These are phyloP conservation scores for Pezizomycotina sp. DNA, from an alignment of 2,329 filamentous ascomycete genomes.

Conservation along the genomic window DNA sequence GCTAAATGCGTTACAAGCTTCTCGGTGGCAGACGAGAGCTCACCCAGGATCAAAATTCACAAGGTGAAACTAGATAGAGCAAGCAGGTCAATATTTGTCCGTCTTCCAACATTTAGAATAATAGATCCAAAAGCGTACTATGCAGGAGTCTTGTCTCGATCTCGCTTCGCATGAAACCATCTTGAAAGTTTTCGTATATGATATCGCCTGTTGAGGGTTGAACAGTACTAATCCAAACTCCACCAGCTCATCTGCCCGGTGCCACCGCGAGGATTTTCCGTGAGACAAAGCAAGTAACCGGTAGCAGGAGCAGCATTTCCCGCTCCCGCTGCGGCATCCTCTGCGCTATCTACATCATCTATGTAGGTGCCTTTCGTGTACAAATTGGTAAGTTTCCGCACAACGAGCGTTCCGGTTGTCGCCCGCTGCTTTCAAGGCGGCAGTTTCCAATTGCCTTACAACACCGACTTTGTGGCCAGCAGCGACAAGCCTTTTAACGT, in stretches of 20 bases:
- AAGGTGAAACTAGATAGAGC: slow-evolving; percentile 48
- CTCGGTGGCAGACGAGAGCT: slow-evolving; percentile 76
- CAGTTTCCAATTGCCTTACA: slow-evolving; percentile 85
- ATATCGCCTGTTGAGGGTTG: slow-evolving; percentile 93
- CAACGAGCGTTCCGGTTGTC: slow-evolving; percentile 89
- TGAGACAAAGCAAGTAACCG: slow-evolving; percentile 87
- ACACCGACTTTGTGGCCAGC: slow-evolving; percentile 94
- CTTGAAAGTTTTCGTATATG: slow-evolving; percentile 88
- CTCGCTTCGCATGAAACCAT: slow-evolving; percentile 93
- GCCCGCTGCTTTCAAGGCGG: slow-evolving; percentile 83
- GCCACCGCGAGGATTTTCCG: slow-evolving; percentile 63
- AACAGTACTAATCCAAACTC: slow-evolving; percentile 77
- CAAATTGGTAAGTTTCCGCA: slow-evolving; percentile 81
- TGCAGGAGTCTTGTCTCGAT: slow-evolving; percentile 90
- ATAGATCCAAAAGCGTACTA: slow-evolving; percentile 29
- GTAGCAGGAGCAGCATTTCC: slow-evolving; percentile 46
- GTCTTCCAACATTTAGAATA: background rate
- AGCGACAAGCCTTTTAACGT: slow-evolving; percentile 79
- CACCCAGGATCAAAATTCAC: slow-evolving; percentile 88
- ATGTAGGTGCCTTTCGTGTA: slow-evolving; percentile 98
- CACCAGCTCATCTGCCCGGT: slow-evolving; percentile 85
- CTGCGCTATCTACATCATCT: slow-evolving; percentile 73
- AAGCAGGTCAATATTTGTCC: no score
- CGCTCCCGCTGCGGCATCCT: slow-evolving; percentile 33
- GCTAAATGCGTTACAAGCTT: slow-evolving; percentile 84